Conservation (phyloP, 1,284 basidiomycete species). For the Cerrena zonata region DNA sequence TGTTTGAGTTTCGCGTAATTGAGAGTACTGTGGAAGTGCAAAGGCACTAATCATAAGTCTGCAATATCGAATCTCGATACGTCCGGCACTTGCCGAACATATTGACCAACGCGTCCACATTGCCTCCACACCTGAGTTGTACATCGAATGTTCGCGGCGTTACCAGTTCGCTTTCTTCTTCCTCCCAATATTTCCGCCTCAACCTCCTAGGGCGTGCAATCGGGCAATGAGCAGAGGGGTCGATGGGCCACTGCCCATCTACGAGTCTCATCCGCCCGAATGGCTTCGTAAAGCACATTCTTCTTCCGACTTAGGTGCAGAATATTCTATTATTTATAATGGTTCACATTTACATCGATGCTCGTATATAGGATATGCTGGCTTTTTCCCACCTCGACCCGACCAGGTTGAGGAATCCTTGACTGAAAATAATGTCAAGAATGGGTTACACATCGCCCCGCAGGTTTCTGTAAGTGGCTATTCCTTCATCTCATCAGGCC, state of each 20-base stretch:
- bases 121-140: too few relatives aligned
- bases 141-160: too few relatives aligned
- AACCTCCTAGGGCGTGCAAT: too few relatives aligned
- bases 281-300: conserved; percentile 67
- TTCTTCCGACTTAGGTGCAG: conserved; percentile 62
- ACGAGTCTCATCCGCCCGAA: conserved; percentile 61
- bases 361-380: conserved; percentile 62
- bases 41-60: too few relatives aligned
- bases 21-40: too few relatives aligned
- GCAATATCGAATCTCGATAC: too few relatives aligned
- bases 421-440: conserved; percentile 72
- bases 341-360: not conserved
- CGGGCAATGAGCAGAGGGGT: conserved; percentile 21
- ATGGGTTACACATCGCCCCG: conserved; percentile 61
- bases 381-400: conserved; percentile 79
- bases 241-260: conserved; percentile 43
- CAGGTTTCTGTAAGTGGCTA: conserved; percentile 55
- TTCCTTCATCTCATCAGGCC: not conserved
- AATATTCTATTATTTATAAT: not conserved
- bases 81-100: too few relatives aligned
- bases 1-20: too few relatives aligned
- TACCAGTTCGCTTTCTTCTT: too few relatives aligned
- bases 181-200: too few relatives aligned
- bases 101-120: too few relatives aligned
- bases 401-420: conserved; percentile 83